Conservation (phyloP, 75 land plant species). For the Gnetum montanum region DNA sequence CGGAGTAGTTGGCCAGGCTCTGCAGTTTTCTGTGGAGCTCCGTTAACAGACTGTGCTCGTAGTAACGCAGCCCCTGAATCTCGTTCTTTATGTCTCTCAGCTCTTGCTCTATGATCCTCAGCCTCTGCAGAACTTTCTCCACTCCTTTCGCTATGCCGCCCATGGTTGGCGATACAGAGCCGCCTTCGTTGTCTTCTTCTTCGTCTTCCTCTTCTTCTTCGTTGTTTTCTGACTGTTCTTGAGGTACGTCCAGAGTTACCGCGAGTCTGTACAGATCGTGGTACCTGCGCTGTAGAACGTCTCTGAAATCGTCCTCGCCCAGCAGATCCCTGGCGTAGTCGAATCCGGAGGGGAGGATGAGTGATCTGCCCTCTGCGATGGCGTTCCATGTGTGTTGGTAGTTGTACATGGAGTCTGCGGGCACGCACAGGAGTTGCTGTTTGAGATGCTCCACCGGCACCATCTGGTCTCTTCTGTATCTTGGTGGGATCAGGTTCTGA, state of each 20-base stretch:
- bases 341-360: slow-evolving; percentile 24
- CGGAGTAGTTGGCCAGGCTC: slow-evolving; percentile 43
- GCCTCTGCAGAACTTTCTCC: slow-evolving; percentile 42
- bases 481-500: slow-evolving; percentile 35
- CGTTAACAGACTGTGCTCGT: slow-evolving; percentile 53
- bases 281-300: slow-evolving; percentile 51
- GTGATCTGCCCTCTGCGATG: slow-evolving; percentile 22
- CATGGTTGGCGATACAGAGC: slow-evolving; percentile 33
- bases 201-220: not conserved
- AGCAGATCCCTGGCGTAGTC: slow-evolving; percentile 59
- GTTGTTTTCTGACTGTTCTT: slow-evolving; percentile 13
- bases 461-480: slow-evolving; percentile 37
- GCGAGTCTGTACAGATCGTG: slow-evolving; percentile 54
- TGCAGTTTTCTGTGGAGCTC: slow-evolving; percentile 57
- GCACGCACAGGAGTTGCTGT: slow-evolving; percentile 41
- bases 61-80: slow-evolving; percentile 61
- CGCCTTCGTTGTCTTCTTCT: slow-evolving; percentile 2
- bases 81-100: slow-evolving; percentile 57
- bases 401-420: slow-evolving; percentile 55
- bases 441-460: slow-evolving; percentile 41
- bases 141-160: slow-evolving; percentile 63
- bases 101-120: slow-evolving; percentile 49
- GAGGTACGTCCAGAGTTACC: slow-evolving; percentile 36
- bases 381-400: slow-evolving; percentile 62
- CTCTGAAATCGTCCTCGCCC: slow-evolving; percentile 61